These are phyloP conservation scores for Cryphonectria japonica DNA, from an alignment of 2,329 filamentous ascomycete species.

Conservation along the genomic window DNA sequence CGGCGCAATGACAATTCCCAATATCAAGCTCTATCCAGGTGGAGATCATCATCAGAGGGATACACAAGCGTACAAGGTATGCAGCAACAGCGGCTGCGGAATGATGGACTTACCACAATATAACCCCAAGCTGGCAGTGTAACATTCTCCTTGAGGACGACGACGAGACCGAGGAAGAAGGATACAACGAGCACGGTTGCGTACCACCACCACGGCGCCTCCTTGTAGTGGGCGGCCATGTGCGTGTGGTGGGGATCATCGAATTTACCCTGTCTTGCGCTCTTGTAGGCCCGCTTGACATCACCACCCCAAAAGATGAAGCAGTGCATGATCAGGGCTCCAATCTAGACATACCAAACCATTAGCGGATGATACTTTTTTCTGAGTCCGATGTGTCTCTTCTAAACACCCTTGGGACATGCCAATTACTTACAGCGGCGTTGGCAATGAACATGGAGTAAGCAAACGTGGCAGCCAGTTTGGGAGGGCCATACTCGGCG, in stretches of 20 bases:
- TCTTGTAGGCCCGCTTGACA: slow-evolving; percentile 51
- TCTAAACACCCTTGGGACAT: too few relatives aligned
- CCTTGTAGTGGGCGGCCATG: slow-evolving; percentile 58
- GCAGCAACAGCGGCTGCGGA: not conserved
- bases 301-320: slow-evolving; percentile 60
- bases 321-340: slow-evolving; percentile 56
- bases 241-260: slow-evolving; percentile 56
- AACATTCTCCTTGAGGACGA: slow-evolving; percentile 50
- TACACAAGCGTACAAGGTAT: not conserved
- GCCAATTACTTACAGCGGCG: slow-evolving; percentile 50
- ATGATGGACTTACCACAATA: slow-evolving; percentile 40
- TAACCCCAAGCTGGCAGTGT: slow-evolving; percentile 54
- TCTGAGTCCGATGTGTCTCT: too few relatives aligned
- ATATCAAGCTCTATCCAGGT: slow-evolving; percentile 35
- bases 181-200: slow-evolving; percentile 44
- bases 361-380: not conserved
- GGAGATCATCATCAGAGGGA: not conserved
- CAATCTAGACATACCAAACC: slow-evolving; percentile 46
- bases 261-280: slow-evolving; percentile 46
- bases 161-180: slow-evolving; percentile 51
- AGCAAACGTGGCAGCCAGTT: slow-evolving; percentile 53
- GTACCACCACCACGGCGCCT: slow-evolving; percentile 55
- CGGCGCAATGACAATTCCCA: slow-evolving; percentile 54
- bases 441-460: slow-evolving; percentile 61
- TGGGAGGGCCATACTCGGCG: slow-evolving; percentile 49